Percentiles rank a stretch among this genome's conserved stretches.
phyloP scores from a whole-genome alignment of 768 basidiomycete genomes.

The Rhodotorula graminis region DNA sequence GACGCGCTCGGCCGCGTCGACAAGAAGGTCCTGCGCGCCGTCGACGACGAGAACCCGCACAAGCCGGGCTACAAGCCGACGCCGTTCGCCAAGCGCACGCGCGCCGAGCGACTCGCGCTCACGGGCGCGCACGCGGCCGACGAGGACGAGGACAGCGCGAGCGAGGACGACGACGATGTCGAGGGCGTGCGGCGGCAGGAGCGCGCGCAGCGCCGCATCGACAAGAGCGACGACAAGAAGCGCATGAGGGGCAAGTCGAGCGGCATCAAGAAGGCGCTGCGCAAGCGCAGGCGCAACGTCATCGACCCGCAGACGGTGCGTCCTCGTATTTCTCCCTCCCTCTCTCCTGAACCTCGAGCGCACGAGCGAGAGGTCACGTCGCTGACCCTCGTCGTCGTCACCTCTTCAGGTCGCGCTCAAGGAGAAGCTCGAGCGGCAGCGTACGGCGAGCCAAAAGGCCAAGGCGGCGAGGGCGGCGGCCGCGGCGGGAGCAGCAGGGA shows the following conservation, averaged over 20 bases:
- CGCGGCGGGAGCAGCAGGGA: conserved; percentile 35
- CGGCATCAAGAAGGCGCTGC: conserved; percentile 65
- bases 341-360: background rate
- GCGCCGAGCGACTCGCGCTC: conserved; percentile 64
- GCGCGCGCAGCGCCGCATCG: conserved; percentile 17
- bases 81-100: conserved; percentile 67
- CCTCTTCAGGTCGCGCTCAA: conserved; percentile 54
- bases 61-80: conserved; percentile 47
- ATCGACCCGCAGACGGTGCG: conserved; percentile 65
- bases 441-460: conserved; percentile 41
- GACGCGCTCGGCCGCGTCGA: conserved; percentile 47
- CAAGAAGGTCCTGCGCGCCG: conserved; percentile 7
- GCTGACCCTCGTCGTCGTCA: background rate
- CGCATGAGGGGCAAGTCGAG: conserved; percentile 76
- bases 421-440: conserved; percentile 56
- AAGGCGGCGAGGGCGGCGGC: conserved; percentile 20
- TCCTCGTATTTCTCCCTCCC: conserved; percentile 5
- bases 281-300: conserved; percentile 92
- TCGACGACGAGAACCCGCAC: conserved; percentile 40
- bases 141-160: conserved; percentile 47
- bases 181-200: conserved; percentile 41
- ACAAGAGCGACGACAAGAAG: conserved; percentile 57
- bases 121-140: conserved; percentile 45
- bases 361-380: too few relatives aligned
- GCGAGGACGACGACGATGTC: conserved; percentile 48